Conservation (phyloP, 768 basidiomycete genomes). For the Suillus subaureus region DNA sequence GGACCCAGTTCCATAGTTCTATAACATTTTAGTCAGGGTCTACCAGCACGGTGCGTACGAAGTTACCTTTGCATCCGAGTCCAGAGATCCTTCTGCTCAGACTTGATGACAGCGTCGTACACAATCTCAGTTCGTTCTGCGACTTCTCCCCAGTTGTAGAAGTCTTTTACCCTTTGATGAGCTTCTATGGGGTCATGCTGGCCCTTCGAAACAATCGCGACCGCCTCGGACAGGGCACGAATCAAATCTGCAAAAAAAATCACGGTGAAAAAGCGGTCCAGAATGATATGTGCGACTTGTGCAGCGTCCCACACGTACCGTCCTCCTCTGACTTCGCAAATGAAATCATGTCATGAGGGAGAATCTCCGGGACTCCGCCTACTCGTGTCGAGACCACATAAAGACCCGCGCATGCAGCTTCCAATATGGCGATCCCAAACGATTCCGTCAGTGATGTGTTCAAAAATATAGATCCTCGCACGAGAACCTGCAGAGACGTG, state of each 20-base stretch:
- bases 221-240: constrained; percentile 79
- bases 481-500: constrained; percentile 61
- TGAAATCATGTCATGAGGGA: constrained; percentile 93
- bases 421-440: constrained; percentile 96
- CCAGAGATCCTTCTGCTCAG: constrained; percentile 69
- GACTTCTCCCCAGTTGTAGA: constrained; percentile 89
- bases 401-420: constrained; percentile 92
- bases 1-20: constrained; percentile 80
- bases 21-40: constrained; percentile 1
- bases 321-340: constrained; percentile 94
- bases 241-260: constrained; percentile 65
- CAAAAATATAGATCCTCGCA: constrained; percentile 87
- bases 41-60: background rate
- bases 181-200: constrained; percentile 75
- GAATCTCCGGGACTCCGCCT: constrained; percentile 93
- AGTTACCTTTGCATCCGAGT: constrained; percentile 75
- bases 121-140: constrained; percentile 82
- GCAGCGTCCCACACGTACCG: constrained; percentile 50
- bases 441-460: constrained; percentile 96
- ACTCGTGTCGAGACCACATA: constrained; percentile 94
- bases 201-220: constrained; percentile 65
- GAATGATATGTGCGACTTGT: background rate
- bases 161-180: constrained; percentile 73
- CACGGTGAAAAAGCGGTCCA: background rate
- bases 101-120: constrained; percentile 67